Percentiles rank a stretch among this genome's conserved stretches.
Evolutionary conservation across 2,329 filamentous ascomycete species (phyloP).

Genomic region (Alternaria triticina): DNA sequence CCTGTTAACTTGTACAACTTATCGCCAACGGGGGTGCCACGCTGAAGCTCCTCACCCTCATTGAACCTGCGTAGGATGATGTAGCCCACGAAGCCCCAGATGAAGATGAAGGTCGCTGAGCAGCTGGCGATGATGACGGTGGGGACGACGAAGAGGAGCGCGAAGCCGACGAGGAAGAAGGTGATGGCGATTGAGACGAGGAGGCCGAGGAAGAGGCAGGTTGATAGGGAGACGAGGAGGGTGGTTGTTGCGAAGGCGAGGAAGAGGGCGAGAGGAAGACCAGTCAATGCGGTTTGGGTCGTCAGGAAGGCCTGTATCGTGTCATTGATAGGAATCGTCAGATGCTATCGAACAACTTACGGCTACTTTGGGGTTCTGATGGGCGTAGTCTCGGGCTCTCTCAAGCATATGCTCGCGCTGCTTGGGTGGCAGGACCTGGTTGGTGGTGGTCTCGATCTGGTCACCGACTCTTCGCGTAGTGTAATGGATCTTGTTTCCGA

Average conservation of each 20-base stretch:
- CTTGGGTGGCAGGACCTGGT: conserved; percentile 65
- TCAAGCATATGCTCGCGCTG: conserved; percentile 65
- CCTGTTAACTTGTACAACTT: conserved; percentile 25
- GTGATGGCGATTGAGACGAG: conserved; percentile 65
- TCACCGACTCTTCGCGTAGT: conserved; percentile 18
- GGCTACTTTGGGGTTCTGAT: conserved; percentile 71
- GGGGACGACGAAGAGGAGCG: conserved; percentile 71
- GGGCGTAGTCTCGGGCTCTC: conserved; percentile 62
- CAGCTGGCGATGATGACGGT: conserved; percentile 70
- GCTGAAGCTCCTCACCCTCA: conserved; percentile 28
- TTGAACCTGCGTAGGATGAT: conserved; percentile 47
- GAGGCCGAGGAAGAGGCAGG: conserved; percentile 62
- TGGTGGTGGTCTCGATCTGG: conserved; percentile 49
- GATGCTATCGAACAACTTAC: conserved; percentile 54
- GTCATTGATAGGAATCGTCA: neutral
- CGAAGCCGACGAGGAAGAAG: conserved; percentile 71
- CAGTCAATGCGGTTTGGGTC: conserved; percentile 68
- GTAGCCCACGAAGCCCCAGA: conserved; percentile 64
- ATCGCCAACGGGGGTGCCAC: conserved; percentile 25
- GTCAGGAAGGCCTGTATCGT: conserved; percentile 68
- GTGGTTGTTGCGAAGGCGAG: conserved; percentile 68
- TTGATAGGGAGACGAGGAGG: conserved; percentile 66
- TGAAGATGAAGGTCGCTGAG: conserved; percentile 69
- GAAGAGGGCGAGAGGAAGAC: conserved; percentile 73
- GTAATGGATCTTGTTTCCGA: conserved; percentile 23